Percentiles rank a stretch among this genome's conserved stretches.
Evolutionary conservation across 495 filamentous ascomycete genomes (phyloP).

Genomic region (Patellaria atrata): DNA sequence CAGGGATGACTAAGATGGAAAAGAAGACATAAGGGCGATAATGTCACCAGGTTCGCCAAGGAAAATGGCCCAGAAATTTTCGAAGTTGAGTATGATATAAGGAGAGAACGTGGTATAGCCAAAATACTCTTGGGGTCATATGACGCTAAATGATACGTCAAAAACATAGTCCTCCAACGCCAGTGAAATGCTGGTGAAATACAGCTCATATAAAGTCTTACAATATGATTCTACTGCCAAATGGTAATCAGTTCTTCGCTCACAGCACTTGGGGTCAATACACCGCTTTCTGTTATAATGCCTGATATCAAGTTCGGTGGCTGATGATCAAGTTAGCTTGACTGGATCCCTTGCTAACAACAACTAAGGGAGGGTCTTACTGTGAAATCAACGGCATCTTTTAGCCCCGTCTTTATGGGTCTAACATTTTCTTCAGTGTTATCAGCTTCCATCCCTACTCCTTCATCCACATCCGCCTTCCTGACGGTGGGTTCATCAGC

Average conservation of each 20-base stretch:
- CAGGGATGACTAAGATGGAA: too few relatives aligned
- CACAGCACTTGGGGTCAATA: constrained; percentile 60
- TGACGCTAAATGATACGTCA: too few relatives aligned
- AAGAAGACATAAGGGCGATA: too few relatives aligned
- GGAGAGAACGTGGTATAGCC: too few relatives aligned
- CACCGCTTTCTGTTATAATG: constrained; percentile 62
- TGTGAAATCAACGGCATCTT: constrained; percentile 70
- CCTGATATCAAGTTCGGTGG: constrained; percentile 68
- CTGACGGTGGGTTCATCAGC: constrained; percentile 13
- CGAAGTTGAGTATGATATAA: too few relatives aligned
- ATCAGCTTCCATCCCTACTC: constrained; percentile 16
- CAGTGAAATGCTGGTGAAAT: neutral
- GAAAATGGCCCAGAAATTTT: too few relatives aligned
- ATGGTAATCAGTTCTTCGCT: constrained; percentile 69
- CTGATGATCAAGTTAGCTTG: constrained; percentile 16
- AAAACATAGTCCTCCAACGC: neutral
- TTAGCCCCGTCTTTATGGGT: constrained; percentile 10
- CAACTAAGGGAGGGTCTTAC: constrained; percentile 26
- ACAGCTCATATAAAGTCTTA: too few relatives aligned
- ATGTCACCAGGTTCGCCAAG: too few relatives aligned
- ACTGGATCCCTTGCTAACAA: neutral
- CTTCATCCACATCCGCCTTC: constrained; percentile 23
- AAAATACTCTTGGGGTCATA: too few relatives aligned
- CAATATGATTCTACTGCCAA: constrained; percentile 42
- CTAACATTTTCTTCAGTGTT: constrained; percentile 6